Evolutionary conservation across 192 early-diverging fungal species (phyloP).

Genomic region (Backusella liffmaniae): DNA sequence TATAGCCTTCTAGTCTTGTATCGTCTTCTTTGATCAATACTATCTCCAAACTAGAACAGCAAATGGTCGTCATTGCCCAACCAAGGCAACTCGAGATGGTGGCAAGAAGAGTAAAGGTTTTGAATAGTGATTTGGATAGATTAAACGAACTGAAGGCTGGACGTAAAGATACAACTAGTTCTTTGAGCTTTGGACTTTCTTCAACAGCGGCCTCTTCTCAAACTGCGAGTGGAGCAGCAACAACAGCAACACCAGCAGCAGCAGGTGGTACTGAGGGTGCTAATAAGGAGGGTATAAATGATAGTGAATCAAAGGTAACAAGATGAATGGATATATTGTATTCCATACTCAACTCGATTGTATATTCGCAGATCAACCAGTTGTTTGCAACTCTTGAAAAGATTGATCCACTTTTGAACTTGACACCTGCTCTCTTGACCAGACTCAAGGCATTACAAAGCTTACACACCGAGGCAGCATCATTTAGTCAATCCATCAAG

Average conservation of each 20-base stretch:
- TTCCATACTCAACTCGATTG: too few relatives aligned
- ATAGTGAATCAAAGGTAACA: slow-evolving; percentile 21
- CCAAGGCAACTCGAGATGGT: slow-evolving; percentile 71
- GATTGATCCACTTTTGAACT: slow-evolving; percentile 75
- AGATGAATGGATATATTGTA: neutral
- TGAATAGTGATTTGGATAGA: slow-evolving; percentile 66
- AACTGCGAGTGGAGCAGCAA: neutral
- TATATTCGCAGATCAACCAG: slow-evolving; percentile 49
- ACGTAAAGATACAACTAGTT: slow-evolving; percentile 20
- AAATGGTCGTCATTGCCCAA: slow-evolving; percentile 65
- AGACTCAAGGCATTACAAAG: slow-evolving; percentile 76
- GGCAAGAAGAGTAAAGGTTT: slow-evolving; percentile 55
- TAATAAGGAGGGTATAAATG: slow-evolving; percentile 4
- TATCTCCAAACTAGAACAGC: slow-evolving; percentile 67
- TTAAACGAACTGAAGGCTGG: slow-evolving; percentile 62
- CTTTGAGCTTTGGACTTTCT: slow-evolving; percentile 2
- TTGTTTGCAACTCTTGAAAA: slow-evolving; percentile 70
- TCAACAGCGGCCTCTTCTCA: neutral
- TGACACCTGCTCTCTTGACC: slow-evolving; percentile 76
- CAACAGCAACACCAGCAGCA: neutral
- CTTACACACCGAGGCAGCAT: slow-evolving; percentile 80
- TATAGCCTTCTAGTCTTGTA: slow-evolving; percentile 16
- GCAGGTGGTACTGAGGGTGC: neutral
- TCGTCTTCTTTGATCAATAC: slow-evolving; percentile 52
- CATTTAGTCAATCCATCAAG: slow-evolving; percentile 72